phyloP scores from a whole-genome alignment of 176 grass and related monocot genomes.

The Oryza rufipogon region DNA sequence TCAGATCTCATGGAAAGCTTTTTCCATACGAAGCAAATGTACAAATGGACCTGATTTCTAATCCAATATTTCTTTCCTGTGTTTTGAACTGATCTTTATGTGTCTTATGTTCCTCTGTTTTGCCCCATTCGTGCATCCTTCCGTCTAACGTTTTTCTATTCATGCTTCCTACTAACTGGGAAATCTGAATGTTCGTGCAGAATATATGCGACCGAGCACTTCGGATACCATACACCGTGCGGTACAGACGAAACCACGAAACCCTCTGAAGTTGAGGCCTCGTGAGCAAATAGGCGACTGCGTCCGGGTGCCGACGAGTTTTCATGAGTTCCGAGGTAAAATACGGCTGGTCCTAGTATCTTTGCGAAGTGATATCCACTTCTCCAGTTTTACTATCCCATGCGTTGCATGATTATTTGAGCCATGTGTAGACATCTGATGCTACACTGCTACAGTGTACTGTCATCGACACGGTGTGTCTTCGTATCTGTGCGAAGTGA shows the following conservation, averaged over 20 bases:
- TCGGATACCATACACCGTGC: conserved; percentile 35
- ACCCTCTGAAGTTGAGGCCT: conserved; percentile 24
- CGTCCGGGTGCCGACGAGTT: not conserved
- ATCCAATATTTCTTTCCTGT: not conserved
- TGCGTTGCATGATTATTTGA: not conserved
- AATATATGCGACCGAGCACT: conserved; percentile 11
- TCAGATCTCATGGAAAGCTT: not conserved
- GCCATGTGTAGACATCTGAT: not conserved
- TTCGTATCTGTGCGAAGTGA: not conserved
- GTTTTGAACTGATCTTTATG: no score
- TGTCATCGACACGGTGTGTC: no score
- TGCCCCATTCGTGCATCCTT: not conserved
- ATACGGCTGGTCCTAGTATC: conserved; percentile 24
- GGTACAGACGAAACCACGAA: conserved; percentile 12
- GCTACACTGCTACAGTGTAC: not conserved
- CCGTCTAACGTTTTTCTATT: not conserved
- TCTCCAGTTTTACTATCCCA: not conserved
- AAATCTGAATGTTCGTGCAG: conserved; percentile 24
- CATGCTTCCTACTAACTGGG: not conserved
- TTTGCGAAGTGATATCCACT: not conserved
- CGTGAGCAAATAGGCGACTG: not conserved
- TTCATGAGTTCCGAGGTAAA: conserved; percentile 39
- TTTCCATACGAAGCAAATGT: not conserved
- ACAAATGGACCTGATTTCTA: not conserved
- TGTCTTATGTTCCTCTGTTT: not conserved